Conservation (phyloP, 2,329 filamentous ascomycete genomes). For the Nigrospora sphaerica region DNA sequence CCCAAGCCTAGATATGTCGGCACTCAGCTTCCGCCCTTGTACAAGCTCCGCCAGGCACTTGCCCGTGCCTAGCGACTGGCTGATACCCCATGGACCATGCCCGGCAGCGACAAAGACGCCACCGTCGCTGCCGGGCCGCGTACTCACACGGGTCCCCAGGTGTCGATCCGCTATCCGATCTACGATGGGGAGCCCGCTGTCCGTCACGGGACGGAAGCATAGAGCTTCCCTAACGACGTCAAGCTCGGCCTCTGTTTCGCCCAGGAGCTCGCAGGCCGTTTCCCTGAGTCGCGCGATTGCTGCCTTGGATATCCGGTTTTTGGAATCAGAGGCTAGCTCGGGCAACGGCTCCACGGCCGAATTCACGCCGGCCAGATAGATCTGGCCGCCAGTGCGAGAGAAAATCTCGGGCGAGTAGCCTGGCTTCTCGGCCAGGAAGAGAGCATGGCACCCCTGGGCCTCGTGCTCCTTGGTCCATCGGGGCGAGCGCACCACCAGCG, state of each 20-base stretch:
- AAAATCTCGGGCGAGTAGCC: slow-evolving; percentile 66
- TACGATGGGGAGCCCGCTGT: slow-evolving; percentile 57
- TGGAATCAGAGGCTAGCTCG: slow-evolving; percentile 39
- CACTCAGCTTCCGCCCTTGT: slow-evolving; percentile 48
- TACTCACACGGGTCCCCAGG: slow-evolving; percentile 42
- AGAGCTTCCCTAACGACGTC: slow-evolving; percentile 58
- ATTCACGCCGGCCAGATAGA: slow-evolving; percentile 71
- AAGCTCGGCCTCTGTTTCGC: slow-evolving; percentile 37
- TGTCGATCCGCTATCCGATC: slow-evolving; percentile 46
- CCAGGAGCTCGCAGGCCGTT: slow-evolving; percentile 41
- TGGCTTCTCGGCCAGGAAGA: slow-evolving; percentile 53
- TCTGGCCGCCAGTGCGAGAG: slow-evolving; percentile 56
- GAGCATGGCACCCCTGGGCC: slow-evolving; percentile 50
- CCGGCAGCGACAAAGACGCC: slow-evolving; percentile 67
- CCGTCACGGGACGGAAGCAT: slow-evolving; percentile 67
- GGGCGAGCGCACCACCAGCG: slow-evolving; percentile 58
- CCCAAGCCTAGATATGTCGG: slow-evolving; percentile 48
- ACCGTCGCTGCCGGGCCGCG: slow-evolving; percentile 34
- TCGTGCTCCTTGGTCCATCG: slow-evolving; percentile 36
- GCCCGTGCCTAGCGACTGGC: slow-evolving; percentile 59
- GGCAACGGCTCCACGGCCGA: slow-evolving; percentile 54
- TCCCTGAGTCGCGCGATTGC: slow-evolving; percentile 42
- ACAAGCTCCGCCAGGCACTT: slow-evolving; percentile 66
- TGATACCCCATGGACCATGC: slow-evolving; percentile 72
- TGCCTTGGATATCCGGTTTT: slow-evolving; percentile 28